Conservation (phyloP, 495 filamentous ascomycete genomes). For the Penicillium steckii region DNA sequence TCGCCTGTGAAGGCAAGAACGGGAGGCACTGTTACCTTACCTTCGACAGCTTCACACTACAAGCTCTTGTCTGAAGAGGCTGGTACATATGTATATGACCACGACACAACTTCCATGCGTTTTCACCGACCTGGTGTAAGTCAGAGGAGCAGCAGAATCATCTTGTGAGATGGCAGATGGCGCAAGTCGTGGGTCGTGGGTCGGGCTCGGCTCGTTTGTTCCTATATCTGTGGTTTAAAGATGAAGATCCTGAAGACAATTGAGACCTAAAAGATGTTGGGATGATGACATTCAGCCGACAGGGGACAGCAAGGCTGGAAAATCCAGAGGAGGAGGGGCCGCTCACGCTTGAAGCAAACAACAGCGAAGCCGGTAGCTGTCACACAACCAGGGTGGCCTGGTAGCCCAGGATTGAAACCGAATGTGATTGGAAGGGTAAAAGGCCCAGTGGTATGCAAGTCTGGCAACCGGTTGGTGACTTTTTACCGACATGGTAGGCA, state of each 20-base stretch:
- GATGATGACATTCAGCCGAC: constrained; percentile 9
- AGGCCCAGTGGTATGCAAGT: constrained; percentile 1
- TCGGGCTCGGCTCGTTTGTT: not conserved
- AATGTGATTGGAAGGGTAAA: constrained; percentile 6
- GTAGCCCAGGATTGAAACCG: constrained; percentile 19
- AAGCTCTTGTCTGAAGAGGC: not conserved
- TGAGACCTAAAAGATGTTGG: constrained; percentile 2
- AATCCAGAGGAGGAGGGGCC: not conserved
- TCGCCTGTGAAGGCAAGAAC: not conserved
- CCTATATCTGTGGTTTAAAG: not conserved
- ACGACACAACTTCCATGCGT: not conserved
- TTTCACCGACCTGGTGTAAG: not conserved
- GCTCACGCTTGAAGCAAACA: constrained; percentile 14
- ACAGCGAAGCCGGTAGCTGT: constrained; percentile 12
- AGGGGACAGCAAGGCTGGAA: constrained; percentile 17
- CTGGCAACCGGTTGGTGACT: constrained; percentile 5
- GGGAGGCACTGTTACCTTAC: not conserved
- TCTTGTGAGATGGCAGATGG: not conserved
- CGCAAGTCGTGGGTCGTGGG: not conserved
- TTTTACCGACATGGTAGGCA: not conserved
- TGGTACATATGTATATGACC: not conserved
- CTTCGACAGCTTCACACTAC: not conserved
- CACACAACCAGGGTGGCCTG: constrained; percentile 23
- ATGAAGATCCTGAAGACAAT: not conserved
- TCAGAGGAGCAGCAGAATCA: not conserved